Percentiles rank a stretch among this genome's conserved stretches.
Conservation (phyloP, 768 basidiomycete genomes). For the Tricholoma flavovirens region DNA sequence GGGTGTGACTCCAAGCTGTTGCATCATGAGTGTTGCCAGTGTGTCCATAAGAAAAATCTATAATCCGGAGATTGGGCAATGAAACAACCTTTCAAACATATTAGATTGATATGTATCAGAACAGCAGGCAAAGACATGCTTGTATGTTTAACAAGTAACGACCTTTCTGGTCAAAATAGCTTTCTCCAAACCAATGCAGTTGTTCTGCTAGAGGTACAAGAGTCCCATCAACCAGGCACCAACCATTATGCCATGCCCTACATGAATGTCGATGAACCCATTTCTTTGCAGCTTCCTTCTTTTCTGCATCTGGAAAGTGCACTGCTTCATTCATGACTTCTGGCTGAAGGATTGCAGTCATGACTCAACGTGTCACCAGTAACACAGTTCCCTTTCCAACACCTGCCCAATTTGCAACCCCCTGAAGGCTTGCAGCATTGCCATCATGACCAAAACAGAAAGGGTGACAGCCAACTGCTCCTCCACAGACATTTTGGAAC, state of each 20-base stretch:
- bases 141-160: slow-evolving; percentile 23
- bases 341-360: background rate
- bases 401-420: too few relatives aligned
- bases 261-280: slow-evolving; percentile 2
- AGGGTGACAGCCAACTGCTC: background rate
- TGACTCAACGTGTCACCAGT: background rate
- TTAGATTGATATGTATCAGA: background rate
- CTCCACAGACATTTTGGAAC: background rate
- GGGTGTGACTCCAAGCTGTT: background rate
- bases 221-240: slow-evolving; percentile 17
- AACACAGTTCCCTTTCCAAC: background rate
- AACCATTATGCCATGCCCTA: slow-evolving; percentile 16
- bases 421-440: background rate
- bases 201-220: slow-evolving; percentile 11
- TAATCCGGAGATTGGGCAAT: too few relatives aligned
- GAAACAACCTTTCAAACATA: background rate
- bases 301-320: too few relatives aligned
- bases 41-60: too few relatives aligned
- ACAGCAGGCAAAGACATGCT: slow-evolving; percentile 1
- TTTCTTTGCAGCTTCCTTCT: background rate
- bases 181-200: slow-evolving; percentile 20
- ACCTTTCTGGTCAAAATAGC: slow-evolving; percentile 23
- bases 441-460: background rate
- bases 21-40: too few relatives aligned
- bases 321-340: too few relatives aligned